Evolutionary conservation across 495 filamentous ascomycete genomes (phyloP).

Genomic region (Hypoxylon crocopeplum): DNA sequence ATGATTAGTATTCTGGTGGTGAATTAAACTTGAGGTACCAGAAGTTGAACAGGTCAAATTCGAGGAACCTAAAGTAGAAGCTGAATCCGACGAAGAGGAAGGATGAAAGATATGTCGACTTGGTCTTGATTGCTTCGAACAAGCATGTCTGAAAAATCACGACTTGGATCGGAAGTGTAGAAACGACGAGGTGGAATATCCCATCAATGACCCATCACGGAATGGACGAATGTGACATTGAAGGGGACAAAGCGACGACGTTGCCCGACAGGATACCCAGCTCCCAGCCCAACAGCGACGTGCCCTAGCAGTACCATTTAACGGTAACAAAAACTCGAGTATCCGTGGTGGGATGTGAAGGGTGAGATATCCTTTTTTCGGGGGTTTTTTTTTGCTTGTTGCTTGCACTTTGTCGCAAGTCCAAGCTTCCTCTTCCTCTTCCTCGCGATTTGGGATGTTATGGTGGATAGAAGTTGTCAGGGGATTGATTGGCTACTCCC

Average conservation of each 20-base stretch:
- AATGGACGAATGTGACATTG: background rate
- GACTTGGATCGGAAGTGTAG: conserved; percentile 4
- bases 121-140: conserved; percentile 15
- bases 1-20: conserved; percentile 18
- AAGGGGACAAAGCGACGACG: conserved; percentile 16
- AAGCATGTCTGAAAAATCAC: conserved; percentile 32
- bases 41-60: conserved; percentile 1
- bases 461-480: conserved; percentile 41
- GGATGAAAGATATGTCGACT: conserved; percentile 14
- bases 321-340: conserved; percentile 15
- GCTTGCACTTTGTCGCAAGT: conserved; percentile 31
- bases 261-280: conserved; percentile 26
- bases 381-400: conserved; percentile 22
- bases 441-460: conserved; percentile 45
- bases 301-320: conserved; percentile 30
- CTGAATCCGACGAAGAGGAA: conserved; percentile 23
- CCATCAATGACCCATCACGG: conserved; percentile 10
- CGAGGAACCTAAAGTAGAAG: background rate
- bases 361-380: conserved; percentile 6
- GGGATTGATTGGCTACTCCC: conserved; percentile 34
- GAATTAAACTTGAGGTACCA: conserved; percentile 6
- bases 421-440: conserved; percentile 30
- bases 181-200: conserved; percentile 9
- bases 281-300: conserved; percentile 28
- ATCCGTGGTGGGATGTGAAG: conserved; percentile 29